Evolutionary conservation across 2,329 filamentous ascomycete genomes (phyloP), one percentile per base, ranked within the genome.

Genomic region (Aspergillus sp.): DNA sequence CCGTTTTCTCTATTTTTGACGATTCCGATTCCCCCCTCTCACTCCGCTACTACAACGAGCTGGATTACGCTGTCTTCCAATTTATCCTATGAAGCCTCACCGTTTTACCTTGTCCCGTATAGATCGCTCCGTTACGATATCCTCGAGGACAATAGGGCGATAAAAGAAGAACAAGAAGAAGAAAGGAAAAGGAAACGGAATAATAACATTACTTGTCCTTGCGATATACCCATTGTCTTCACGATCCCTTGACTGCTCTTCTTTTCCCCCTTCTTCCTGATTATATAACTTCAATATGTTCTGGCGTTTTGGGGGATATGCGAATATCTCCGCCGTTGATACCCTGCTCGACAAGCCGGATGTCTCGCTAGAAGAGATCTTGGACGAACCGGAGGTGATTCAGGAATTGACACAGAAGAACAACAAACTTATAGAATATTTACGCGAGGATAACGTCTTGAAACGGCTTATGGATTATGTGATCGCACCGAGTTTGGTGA

Each of bases 371-470:
- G 93, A 98, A 71, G 91, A 97, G 66, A 78, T 98, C 50, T 82
- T 98, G 53, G 90, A 97, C 68, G 93, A 98, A 76, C 86, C 86
- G 63, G 93, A 98, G 66, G 74, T 97, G 60, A 93, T 97, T 58
- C 89, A 96, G 69, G 93, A 98, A 77, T 80, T 98, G 53, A 98
- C 97, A 74, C 88, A 94, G 69, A 90, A 96, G 73, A 97, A 98
- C 73, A 85, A 88, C 48, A 96, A 96, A 74, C 83, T 98, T 52
- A 90, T 97, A 68, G 90, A 97, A 72, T 97, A 91, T 65, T 76
- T 98, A 51, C 84, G 93, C 60, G 88, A 94, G 62, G 88, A 94
- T 57, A 80, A 83, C 60, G 82, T 94, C 48, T 80, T 98, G 52
- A 81, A 89, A 68, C 84, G 81, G 62, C 79, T 98, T 51, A 82